Evolutionary conservation across 305 asterid species (phyloP).

Genomic region (Lippia alba): DNA sequence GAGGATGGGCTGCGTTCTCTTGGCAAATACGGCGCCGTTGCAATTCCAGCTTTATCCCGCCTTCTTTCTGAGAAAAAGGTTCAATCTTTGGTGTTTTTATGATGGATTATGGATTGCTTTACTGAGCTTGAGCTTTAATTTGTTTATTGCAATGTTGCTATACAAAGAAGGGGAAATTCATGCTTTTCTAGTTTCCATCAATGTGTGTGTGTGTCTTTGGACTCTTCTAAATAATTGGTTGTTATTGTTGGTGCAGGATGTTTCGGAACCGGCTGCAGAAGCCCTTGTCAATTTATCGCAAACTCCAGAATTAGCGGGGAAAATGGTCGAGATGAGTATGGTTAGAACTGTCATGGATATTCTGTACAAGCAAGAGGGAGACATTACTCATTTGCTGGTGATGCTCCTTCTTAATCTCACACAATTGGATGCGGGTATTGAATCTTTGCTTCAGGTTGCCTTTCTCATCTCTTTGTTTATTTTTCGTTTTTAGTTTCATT

Average conservation of each 20-base stretch:
- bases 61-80: constrained; percentile 84
- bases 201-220: not conserved
- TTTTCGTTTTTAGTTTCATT: not conserved
- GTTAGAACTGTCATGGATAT: constrained; percentile 66
- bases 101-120: no score
- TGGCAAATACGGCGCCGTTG: constrained; percentile 56
- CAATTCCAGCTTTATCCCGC: constrained; percentile 62
- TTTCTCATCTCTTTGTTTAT: constrained; percentile 25
- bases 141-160: no score
- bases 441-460: constrained; percentile 84
- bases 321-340: constrained; percentile 70
- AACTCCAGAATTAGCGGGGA: constrained; percentile 62
- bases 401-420: constrained; percentile 97
- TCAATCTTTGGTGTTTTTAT: not conserved
- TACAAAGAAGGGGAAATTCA: no score
- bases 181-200: not conserved
- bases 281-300: constrained; percentile 91
- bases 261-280: constrained; percentile 91
- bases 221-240: not conserved
- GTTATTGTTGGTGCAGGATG: constrained; percentile 63
- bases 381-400: constrained; percentile 62
- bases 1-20: constrained; percentile 87
- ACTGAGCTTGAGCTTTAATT: no score
- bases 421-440: constrained; percentile 82
- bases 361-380: constrained; percentile 68